Evolutionary conservation across 139 green algal species (phyloP), one percentile per base, ranked within the genome.

Genomic region (Pleodorina starrii): DNA sequence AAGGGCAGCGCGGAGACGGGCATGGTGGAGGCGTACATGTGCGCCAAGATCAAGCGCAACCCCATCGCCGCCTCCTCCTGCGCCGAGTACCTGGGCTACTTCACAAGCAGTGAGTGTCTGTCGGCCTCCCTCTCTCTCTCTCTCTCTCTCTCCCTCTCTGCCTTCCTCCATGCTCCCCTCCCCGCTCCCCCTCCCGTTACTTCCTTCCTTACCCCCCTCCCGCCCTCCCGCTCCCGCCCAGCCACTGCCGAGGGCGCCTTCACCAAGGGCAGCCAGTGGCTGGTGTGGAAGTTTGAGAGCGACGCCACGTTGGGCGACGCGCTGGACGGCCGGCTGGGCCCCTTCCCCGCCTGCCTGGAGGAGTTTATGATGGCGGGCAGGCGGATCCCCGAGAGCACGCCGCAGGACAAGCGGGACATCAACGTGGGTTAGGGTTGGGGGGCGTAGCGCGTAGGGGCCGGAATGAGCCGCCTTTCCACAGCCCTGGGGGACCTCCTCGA

Each of bases 251-350:
- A 95, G 0, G 93, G 92, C 35, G 93, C 92, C 48, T 96, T 97
- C 86, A 95, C 91, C 46, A 93, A 92, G 57, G 97, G 93, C 88
- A 95, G 91, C 46, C 96, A 98, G 91, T 98, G 96, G 97, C 94
- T 98, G 68, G 94, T 99, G 38, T 99, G 97, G 97, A 93, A 94
- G 85, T 99, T 97, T 92, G 97, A 99, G 94, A 95, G 85, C 66
- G 97, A 99, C 91, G 92, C 95, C 50, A 99, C 97, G 25, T 90
- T 99, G 43, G 94, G 66, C 27, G 96, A 98, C 90, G 96, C 96
- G 42, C 87, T 96, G 76, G 91, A 95, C 72, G 95, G 96, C 32
- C 43, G n/a, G 72, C 87, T 98, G 75, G 96, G 96, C 5, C 68
- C 88, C 25, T 98, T 96, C 81, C 96, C 96, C n/a, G 91, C 44